Evolutionary conservation across 1,284 basidiomycete species (phyloP).

Genomic region (Salmacisia buchloeana): DNA sequence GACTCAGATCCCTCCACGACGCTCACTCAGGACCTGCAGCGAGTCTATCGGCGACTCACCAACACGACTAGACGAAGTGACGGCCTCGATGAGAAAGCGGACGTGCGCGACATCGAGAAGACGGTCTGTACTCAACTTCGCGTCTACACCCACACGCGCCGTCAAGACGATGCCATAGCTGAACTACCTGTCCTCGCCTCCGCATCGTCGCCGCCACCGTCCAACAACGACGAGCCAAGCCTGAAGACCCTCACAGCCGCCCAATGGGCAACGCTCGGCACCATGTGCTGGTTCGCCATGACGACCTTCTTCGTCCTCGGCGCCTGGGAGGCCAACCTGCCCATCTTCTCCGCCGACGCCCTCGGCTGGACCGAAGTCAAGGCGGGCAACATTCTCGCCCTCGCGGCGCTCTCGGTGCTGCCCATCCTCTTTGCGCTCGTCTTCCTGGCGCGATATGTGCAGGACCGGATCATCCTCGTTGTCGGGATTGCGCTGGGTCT

Average conservation of each 20-base stretch:
- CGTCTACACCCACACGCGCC: neutral
- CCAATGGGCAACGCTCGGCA: slow-evolving; percentile 23
- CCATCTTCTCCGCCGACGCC: slow-evolving; percentile 20
- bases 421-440: slow-evolving; percentile 27
- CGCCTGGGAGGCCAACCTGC: slow-evolving; percentile 33
- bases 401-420: slow-evolving; percentile 25
- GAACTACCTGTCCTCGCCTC: neutral
- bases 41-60: neutral
- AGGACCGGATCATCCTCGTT: slow-evolving; percentile 26
- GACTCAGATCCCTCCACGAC: slow-evolving; percentile 1
- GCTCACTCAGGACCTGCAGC: neutral
- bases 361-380: slow-evolving; percentile 30
- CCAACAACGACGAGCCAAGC: neutral
- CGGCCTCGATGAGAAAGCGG: neutral
- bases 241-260: neutral
- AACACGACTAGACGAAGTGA: neutral
- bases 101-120: no score
- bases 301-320: slow-evolving; percentile 29
- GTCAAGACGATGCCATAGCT: neutral
- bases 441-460: slow-evolving; percentile 22
- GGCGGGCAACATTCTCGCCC: slow-evolving; percentile 29
- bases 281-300: slow-evolving; percentile 35
- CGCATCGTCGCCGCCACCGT: neutral
- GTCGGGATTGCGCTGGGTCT: slow-evolving; percentile 23
- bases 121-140: neutral